Percentiles rank a stretch among this genome's conserved stretches.
These are phyloP conservation scores for Xylaria sp. DNA, from an alignment of 2,329 filamentous ascomycete genomes.

Conservation along the genomic window DNA sequence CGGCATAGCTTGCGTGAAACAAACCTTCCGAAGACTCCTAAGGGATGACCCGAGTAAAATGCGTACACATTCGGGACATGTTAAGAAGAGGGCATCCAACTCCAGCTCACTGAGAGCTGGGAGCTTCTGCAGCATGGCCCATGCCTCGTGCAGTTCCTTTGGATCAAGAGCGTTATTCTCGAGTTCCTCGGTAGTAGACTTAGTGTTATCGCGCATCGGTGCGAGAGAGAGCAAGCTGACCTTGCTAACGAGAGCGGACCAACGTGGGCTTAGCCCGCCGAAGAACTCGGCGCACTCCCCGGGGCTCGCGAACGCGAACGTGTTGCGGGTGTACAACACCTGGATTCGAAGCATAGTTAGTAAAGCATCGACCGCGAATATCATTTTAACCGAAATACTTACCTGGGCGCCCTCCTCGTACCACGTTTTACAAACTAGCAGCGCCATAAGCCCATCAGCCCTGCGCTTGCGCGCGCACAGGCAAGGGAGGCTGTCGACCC, in stretches of 20 bases:
- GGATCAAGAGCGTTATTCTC: background rate
- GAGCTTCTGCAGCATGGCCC: slow-evolving; percentile 3
- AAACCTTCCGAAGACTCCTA: slow-evolving; percentile 13
- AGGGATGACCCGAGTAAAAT: slow-evolving; percentile 12
- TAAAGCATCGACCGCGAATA: background rate
- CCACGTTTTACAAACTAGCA: slow-evolving; percentile 28
- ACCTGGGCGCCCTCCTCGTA: slow-evolving; percentile 27
- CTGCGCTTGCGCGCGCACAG: slow-evolving; percentile 23
- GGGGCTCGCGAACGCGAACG: slow-evolving; percentile 21
- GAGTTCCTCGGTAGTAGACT: background rate
- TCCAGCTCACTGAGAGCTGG: slow-evolving; percentile 19
- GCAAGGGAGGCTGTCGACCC: slow-evolving; percentile 20
- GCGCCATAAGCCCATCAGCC: slow-evolving; percentile 2
- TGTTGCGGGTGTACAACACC: slow-evolving; percentile 28
- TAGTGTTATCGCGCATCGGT: background rate
- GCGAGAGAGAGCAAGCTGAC: slow-evolving; percentile 23
- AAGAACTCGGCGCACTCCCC: slow-evolving; percentile 23
- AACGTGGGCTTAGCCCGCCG: background rate
- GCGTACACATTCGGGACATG: background rate
- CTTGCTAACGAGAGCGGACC: slow-evolving; percentile 20
- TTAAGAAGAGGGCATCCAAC: slow-evolving; percentile 24
- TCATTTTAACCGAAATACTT: background rate
- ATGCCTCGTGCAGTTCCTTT: background rate
- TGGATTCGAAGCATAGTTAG: background rate
- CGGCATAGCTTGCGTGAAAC: slow-evolving; percentile 19